Base-by-base conservation (phyloP, 1,284 basidiomycete genomes). In the Fomitopsis betulina region DNA sequence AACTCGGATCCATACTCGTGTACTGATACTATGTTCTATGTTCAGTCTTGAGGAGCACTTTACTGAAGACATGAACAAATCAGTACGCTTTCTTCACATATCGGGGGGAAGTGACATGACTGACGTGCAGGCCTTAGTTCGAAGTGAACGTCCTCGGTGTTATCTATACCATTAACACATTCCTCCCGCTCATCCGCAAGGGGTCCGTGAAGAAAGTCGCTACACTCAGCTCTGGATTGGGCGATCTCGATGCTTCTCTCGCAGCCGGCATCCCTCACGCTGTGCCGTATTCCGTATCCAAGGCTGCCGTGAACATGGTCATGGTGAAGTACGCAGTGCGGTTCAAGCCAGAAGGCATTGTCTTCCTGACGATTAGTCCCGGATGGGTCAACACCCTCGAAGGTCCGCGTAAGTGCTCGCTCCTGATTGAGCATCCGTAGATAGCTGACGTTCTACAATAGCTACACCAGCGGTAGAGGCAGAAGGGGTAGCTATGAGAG, bases 281-380 rank as follows among this genome's bases (percentile, higher is more conserved):
- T 21, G 58, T 61, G 5, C 65, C 73, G 13, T 78, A 78, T 63
- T 55, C 65, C 37, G 64, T 75, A 25, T 69, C 72, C 49, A 77
- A 76, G 61, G 72, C 73, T 2, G 76, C 72, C 5, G 39, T 75
- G 17, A 76, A 79, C 61, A 70, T 77, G 66, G 72, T 67, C 38
- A 64, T 71, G 21, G 72, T 68, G 21, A 75, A 78, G 59, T 78
- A 72, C 60, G 74, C 77, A 1, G 65, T 63, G 9, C 61, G 69
- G 51, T 67, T 70, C 56, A 67, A 69, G 49, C 56, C 62, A 8
- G 74, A 78, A 53, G 76, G 75, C 8, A 68, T 79, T 56, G 60
- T 70, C 2, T 73, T 76, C 64, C 62, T 77, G 13, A 62, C 73
- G 2, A 51, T 77, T 50, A 70, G 70, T 54, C 76, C 76, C 2